phyloP scores from a whole-genome alignment of 352 stramenopile genomes.

The Phytophthora pistaciae region DNA sequence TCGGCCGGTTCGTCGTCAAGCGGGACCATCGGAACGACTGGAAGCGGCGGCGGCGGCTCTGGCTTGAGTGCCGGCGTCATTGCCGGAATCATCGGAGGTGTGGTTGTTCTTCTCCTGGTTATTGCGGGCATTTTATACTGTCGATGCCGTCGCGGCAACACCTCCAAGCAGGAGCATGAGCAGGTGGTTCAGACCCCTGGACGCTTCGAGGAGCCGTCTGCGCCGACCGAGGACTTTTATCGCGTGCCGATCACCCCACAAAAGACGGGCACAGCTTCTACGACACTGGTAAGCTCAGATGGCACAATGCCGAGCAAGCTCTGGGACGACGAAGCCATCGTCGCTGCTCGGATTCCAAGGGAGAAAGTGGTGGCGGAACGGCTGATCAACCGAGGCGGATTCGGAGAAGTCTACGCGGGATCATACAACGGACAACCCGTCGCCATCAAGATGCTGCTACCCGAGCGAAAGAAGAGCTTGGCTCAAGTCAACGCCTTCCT shows the following conservation, averaged over 20 bases:
- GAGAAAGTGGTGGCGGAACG: conserved; percentile 29
- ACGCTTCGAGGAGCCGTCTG: conserved; percentile 9
- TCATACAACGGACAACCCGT: conserved; percentile 38
- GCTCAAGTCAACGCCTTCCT: conserved; percentile 40
- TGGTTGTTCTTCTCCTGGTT: conserved; percentile 21
- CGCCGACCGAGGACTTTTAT: conserved; percentile 23
- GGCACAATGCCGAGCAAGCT: conserved; percentile 16
- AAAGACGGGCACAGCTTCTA: conserved; percentile 26
- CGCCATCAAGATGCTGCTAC: conserved; percentile 37
- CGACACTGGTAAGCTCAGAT: conserved; percentile 28
- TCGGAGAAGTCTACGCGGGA: conserved; percentile 36
- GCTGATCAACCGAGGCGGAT: conserved; percentile 32
- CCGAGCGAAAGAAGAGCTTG: conserved; percentile 35
- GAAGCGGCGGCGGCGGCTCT: conserved; percentile 13
- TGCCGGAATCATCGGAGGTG: conserved; percentile 25
- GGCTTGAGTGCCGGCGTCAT: conserved; percentile 21
- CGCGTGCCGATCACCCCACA: conserved; percentile 18
- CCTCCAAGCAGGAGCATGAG: conserved; percentile 5
- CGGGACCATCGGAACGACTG: conserved; percentile 6
- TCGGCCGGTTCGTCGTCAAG: conserved; percentile 16
- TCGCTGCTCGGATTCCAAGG: conserved; percentile 32
- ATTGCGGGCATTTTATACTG: conserved; percentile 26
- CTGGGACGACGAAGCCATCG: conserved; percentile 47
- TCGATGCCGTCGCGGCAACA: conserved; percentile 20
- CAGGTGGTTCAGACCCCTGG: conserved; percentile 21